A percentile compares a stretch with the other conserved stretches of the same genome.
Evolutionary conservation across 305 asterid genomes (phyloP).

Genomic region (Fraxinus angustifolia): DNA sequence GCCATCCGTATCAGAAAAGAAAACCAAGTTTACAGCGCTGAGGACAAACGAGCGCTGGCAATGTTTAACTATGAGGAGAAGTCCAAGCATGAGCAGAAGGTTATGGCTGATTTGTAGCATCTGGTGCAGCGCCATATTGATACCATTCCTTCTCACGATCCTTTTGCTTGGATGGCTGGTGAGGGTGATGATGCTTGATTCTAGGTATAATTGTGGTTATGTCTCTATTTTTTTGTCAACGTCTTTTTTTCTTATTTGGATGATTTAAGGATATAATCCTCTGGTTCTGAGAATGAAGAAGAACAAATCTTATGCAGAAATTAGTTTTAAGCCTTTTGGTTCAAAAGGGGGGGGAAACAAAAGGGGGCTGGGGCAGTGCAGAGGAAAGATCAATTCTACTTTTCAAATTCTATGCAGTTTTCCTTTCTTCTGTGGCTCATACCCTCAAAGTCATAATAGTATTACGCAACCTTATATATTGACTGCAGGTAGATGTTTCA

Average conservation of each 20-base stretch:
- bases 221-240: not conserved
- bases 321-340: not conserved
- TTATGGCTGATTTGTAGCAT: slow-evolving; percentile 95
- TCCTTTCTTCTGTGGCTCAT: not conserved
- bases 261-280: slow-evolving; percentile 22
- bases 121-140: slow-evolving; percentile 95
- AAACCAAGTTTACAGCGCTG: slow-evolving; percentile 97
- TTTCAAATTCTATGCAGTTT: not conserved
- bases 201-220: not conserved
- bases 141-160: slow-evolving; percentile 79
- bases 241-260: not conserved
- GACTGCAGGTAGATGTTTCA: not conserved
- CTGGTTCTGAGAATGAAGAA: not conserved
- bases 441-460: not conserved
- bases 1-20: slow-evolving; percentile 96
- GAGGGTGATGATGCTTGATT: slow-evolving; percentile 63
- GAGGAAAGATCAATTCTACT: not conserved
- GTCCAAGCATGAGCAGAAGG: slow-evolving; percentile 95
- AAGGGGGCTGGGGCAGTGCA: not conserved
- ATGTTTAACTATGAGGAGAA: slow-evolving; percentile 98
- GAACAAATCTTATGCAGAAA: slow-evolving; percentile 4
- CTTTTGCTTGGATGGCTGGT: slow-evolving; percentile 60
- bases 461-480: not conserved
- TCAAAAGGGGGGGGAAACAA: not conserved
- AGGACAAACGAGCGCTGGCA: slow-evolving; percentile 89